phyloP scores from a whole-genome alignment of 2,329 filamentous ascomycete species.

The Dothistroma septosporum region DNA sequence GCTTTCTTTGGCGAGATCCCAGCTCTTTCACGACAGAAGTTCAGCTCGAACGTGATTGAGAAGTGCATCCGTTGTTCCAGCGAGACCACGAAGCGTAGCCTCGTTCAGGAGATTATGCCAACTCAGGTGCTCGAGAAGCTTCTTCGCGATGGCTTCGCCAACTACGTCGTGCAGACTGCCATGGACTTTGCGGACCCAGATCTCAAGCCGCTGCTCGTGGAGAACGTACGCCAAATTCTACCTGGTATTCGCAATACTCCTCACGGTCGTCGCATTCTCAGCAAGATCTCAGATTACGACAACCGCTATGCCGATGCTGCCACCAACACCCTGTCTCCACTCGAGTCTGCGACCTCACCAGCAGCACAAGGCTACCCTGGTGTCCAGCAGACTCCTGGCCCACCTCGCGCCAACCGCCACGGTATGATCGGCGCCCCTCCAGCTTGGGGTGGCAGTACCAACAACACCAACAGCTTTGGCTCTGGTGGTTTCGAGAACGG shows the following conservation, averaged over 20 bases:
- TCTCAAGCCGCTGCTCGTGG: constrained; percentile 71
- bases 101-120: constrained; percentile 76
- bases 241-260: constrained; percentile 84
- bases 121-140: constrained; percentile 79
- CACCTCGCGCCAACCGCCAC: constrained; percentile 26
- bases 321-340: constrained; percentile 28
- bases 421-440: constrained; percentile 28
- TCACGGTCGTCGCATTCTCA: constrained; percentile 87
- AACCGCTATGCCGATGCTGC: constrained; percentile 27
- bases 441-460: constrained; percentile 8
- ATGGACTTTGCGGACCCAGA: constrained; percentile 75
- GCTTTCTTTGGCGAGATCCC: constrained; percentile 71
- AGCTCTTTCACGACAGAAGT: constrained; percentile 87
- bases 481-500: constrained; percentile 15
- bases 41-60: constrained; percentile 98
- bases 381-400: constrained; percentile 14
- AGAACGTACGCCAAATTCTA: constrained; percentile 78
- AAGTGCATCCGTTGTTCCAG: constrained; percentile 82
- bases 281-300: constrained; percentile 68
- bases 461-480: constrained; percentile 12
- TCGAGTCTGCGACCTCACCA: constrained; percentile 16
- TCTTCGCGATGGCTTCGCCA: constrained; percentile 87
- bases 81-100: constrained; percentile 66
- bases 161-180: constrained; percentile 97
- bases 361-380: background rate